These are phyloP conservation scores for Chlorella variabilis DNA, from an alignment of 163 green algal genomes.

Conservation along the genomic window DNA sequence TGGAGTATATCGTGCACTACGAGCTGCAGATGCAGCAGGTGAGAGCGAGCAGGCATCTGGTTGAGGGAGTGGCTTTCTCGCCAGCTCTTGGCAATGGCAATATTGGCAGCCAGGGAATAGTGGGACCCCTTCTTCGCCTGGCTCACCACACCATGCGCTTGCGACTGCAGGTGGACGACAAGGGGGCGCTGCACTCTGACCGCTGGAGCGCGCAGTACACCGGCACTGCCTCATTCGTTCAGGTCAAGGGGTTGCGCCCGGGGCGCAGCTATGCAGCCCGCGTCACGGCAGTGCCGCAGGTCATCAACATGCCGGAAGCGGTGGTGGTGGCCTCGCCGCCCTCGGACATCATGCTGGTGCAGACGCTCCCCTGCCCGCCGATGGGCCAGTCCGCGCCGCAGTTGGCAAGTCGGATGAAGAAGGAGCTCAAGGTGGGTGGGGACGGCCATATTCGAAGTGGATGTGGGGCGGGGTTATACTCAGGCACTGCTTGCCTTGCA, in stretches of 20 bases:
- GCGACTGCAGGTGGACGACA: constrained; percentile 10
- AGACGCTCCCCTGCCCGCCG: constrained; percentile 62
- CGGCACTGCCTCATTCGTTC: constrained; percentile 32
- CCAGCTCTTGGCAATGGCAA: too few relatives aligned
- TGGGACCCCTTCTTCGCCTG: too few relatives aligned
- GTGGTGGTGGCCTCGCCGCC: constrained; percentile 30
- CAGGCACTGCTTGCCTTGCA: too few relatives aligned
- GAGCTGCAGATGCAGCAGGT: constrained; percentile 59
- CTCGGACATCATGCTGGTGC: constrained; percentile 51
- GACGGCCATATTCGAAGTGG: not conserved
- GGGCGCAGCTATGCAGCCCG: constrained; percentile 67
- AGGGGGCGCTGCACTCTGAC: constrained; percentile 23
- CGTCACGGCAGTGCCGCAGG: constrained; percentile 41
- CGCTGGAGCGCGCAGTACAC: constrained; percentile 44
- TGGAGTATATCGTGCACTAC: constrained; percentile 43
- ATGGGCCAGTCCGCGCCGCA: constrained; percentile 50
- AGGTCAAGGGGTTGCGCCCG: constrained; percentile 68
- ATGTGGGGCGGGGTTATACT: too few relatives aligned
- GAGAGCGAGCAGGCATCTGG: not conserved
- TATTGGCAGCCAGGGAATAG: too few relatives aligned
- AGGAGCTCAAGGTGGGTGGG: constrained; percentile 63
- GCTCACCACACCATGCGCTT: too few relatives aligned
- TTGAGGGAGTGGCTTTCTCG: not conserved
- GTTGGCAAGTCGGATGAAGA: constrained; percentile 56
- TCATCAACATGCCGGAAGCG: constrained; percentile 27